These are phyloP conservation scores for Jaapia argillacea DNA, from an alignment of 768 basidiomycete genomes.

Conservation along the genomic window DNA sequence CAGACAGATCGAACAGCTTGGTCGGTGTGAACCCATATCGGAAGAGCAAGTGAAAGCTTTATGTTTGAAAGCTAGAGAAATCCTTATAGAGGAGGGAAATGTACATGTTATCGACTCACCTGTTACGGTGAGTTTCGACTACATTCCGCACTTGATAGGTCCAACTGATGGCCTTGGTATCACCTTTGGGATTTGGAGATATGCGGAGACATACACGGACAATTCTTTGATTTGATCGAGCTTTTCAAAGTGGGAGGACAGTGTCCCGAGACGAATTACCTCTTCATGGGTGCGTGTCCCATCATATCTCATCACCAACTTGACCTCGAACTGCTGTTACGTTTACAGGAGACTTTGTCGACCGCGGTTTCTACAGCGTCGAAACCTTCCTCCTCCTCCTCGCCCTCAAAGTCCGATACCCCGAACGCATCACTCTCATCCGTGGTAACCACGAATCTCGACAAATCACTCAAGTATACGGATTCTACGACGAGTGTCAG, in stretches of 20 bases:
- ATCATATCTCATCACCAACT: constrained; percentile 4
- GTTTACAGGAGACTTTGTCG: constrained; percentile 94
- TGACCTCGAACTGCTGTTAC: constrained; percentile 7
- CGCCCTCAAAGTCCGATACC: constrained; percentile 94
- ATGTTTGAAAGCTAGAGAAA: constrained; percentile 93
- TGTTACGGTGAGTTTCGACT: constrained; percentile 90
- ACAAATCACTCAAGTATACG: constrained; percentile 95
- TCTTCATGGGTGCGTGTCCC: constrained; percentile 80
- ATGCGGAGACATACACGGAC: constrained; percentile 95
- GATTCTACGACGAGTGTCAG: constrained; percentile 94
- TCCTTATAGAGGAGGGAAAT: constrained; percentile 95
- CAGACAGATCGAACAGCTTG: constrained; percentile 92
- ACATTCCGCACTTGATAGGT: too few species aligned
- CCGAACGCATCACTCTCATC: constrained; percentile 93
- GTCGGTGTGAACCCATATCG: constrained; percentile 89
- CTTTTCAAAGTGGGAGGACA: constrained; percentile 88
- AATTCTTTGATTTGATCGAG: constrained; percentile 95
- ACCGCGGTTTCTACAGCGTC: constrained; percentile 94
- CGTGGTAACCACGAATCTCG: constrained; percentile 97
- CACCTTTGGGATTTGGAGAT: too few species aligned
- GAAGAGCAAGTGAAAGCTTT: constrained; percentile 94
- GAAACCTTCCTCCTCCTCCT: constrained; percentile 93
- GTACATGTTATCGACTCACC: constrained; percentile 94
- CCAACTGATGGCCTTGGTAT: constrained; percentile 1
- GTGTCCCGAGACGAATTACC: constrained; percentile 90